Evolutionary conservation across 116 monocot genomes (phyloP).

Genomic region (Dioscorea cayenensis): DNA sequence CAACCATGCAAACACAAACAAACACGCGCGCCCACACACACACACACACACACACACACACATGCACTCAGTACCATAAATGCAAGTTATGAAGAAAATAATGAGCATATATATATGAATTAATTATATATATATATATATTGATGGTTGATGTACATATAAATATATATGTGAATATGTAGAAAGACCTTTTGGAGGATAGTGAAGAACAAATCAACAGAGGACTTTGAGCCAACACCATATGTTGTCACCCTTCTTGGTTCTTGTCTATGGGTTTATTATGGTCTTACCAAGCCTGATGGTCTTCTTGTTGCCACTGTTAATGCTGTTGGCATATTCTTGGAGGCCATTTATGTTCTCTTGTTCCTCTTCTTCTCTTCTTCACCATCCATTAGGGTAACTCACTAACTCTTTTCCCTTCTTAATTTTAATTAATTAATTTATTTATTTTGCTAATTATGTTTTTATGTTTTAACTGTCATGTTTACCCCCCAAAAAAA

Average conservation of each 20-base stretch:
- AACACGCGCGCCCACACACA: too few species aligned
- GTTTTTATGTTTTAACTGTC: too few species aligned
- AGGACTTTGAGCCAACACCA: slow-evolving; percentile 27
- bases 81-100: too few species aligned
- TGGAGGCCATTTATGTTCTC: slow-evolving; percentile 35
- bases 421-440: too few species aligned
- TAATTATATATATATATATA: too few species aligned
- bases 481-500: too few species aligned
- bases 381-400: slow-evolving; percentile 17
- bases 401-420: too few species aligned
- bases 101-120: too few species aligned
- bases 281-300: slow-evolving; percentile 32
- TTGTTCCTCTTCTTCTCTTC: slow-evolving; percentile 26
- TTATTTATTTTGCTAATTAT: too few species aligned
- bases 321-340: slow-evolving; percentile 21
- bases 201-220: slow-evolving; percentile 16
- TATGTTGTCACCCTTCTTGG: slow-evolving; percentile 33
- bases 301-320: slow-evolving; percentile 35
- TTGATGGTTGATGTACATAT: background rate
- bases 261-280: slow-evolving; percentile 39
- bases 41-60: too few species aligned
- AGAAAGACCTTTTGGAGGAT: slow-evolving; percentile 36
- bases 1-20: too few species aligned
- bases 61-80: too few species aligned
- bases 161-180: background rate